Percentiles rank a stretch among this genome's conserved stretches.
Conservation (phyloP, 495 filamentous ascomycete genomes). For the Aspergillus campestris region DNA sequence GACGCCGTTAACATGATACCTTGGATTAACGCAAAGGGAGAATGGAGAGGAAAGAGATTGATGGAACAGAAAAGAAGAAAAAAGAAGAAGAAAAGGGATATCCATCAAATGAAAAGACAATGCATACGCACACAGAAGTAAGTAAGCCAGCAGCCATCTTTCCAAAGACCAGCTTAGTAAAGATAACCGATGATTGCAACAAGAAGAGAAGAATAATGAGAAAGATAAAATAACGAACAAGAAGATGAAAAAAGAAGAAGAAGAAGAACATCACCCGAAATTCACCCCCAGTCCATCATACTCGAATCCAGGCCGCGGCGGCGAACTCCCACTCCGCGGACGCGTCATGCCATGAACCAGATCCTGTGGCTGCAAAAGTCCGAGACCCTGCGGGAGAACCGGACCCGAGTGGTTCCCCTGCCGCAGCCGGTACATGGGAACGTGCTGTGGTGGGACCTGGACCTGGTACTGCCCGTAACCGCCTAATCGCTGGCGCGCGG, state of each 20-base stretch:
- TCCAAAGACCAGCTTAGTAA: neutral
- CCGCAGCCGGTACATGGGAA: constrained; percentile 18
- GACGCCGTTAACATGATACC: neutral
- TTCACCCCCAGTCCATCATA: constrained; percentile 17
- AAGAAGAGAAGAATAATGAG: neutral
- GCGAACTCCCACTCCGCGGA: constrained; percentile 50
- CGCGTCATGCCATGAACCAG: constrained; percentile 9
- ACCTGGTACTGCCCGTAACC: constrained; percentile 12
- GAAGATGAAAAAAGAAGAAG: neutral
- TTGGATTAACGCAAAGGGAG: neutral
- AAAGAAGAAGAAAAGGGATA: neutral
- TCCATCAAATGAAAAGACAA: neutral
- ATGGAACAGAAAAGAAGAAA: neutral
- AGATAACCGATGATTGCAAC: neutral
- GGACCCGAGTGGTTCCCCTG: constrained; percentile 29
- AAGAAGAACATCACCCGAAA: neutral
- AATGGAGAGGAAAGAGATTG: no score
- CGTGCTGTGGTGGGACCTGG: constrained; percentile 3
- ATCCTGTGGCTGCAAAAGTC: constrained; percentile 13
- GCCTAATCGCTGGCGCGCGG: constrained; percentile 17
- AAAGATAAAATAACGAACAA: no score
- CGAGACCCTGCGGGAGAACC: constrained; percentile 18
- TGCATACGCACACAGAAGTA: no score
- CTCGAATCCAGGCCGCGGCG: constrained; percentile 16
- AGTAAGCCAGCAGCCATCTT: no score